A percentile compares a stretch with the other conserved stretches of the same genome.
These are phyloP conservation scores for Allantophomopsis lycopodina DNA, from an alignment of 2,329 filamentous ascomycete species.

Conservation along the genomic window DNA sequence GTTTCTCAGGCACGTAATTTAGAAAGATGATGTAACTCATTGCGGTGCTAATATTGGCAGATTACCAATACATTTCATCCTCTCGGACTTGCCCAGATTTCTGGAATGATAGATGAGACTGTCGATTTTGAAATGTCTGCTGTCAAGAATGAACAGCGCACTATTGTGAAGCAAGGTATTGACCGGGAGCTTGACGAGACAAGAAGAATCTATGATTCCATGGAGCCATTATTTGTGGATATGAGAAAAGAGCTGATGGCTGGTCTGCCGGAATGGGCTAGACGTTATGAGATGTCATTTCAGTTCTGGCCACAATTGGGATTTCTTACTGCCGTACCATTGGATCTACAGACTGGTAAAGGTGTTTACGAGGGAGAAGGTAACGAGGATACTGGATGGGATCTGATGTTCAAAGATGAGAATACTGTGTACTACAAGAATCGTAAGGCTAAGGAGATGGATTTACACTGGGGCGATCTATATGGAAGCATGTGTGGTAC, in stretches of 20 bases:
- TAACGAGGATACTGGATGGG: constrained; percentile 49
- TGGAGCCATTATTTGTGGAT: constrained; percentile 58
- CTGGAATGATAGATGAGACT: constrained; percentile 56
- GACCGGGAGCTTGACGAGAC: constrained; percentile 64
- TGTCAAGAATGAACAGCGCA: constrained; percentile 43
- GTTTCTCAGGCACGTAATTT: constrained; percentile 31
- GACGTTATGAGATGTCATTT: constrained; percentile 50
- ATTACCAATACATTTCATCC: constrained; percentile 46
- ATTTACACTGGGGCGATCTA: constrained; percentile 70
- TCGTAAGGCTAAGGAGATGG: constrained; percentile 64
- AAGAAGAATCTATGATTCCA: constrained; percentile 64
- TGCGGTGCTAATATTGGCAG: constrained; percentile 19
- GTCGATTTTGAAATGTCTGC: constrained; percentile 68
- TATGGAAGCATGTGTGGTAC: constrained; percentile 72
- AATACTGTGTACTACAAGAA: constrained; percentile 79
- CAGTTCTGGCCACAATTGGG: constrained; percentile 87
- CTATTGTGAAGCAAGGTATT: constrained; percentile 59
- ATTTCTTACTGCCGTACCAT: constrained; percentile 65
- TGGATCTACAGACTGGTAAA: constrained; percentile 42
- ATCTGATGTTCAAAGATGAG: constrained; percentile 61
- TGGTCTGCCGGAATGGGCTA: constrained; percentile 45
- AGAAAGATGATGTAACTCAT: neutral
- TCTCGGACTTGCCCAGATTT: constrained; percentile 46
- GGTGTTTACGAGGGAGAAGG: constrained; percentile 50
- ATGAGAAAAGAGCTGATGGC: constrained; percentile 50